Conservation (phyloP, 1,284 basidiomycete species). For the Pseudozyma tsukubaensis region DNA sequence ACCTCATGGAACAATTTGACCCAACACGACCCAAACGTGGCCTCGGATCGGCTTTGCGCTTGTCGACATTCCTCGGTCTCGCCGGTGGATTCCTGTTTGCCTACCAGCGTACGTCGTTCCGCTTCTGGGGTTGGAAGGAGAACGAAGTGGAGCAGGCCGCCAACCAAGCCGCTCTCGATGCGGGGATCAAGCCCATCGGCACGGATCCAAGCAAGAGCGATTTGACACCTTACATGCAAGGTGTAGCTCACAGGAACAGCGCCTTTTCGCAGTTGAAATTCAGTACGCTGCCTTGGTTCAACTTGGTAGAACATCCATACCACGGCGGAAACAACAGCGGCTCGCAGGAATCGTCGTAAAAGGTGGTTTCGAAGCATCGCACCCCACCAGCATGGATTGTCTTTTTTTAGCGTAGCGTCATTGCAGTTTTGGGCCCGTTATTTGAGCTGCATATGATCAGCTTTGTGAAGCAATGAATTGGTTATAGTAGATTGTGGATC, state of each 20-base stretch:
- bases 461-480: too few relatives aligned
- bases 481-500: too few relatives aligned
- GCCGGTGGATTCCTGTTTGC: slow-evolving; percentile 91
- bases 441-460: too few relatives aligned
- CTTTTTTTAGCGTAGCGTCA: neutral
- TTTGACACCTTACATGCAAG: slow-evolving; percentile 88
- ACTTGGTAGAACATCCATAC: slow-evolving; percentile 66
- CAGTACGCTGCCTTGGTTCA: slow-evolving; percentile 68
- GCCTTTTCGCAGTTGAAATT: slow-evolving; percentile 79
- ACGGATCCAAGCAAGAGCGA: slow-evolving; percentile 73
- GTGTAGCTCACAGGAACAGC: slow-evolving; percentile 87
- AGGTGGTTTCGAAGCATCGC: neutral
- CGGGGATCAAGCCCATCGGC: slow-evolving; percentile 50
- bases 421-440: neutral
- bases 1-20: slow-evolving; percentile 69
- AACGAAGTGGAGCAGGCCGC: slow-evolving; percentile 73
- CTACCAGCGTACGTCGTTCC: slow-evolving; percentile 85
- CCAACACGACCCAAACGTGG: slow-evolving; percentile 58
- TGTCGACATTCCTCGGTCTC: slow-evolving; percentile 72
- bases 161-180: slow-evolving; percentile 45
- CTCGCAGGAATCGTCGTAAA: slow-evolving; percentile 38
- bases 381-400: too few relatives aligned
- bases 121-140: slow-evolving; percentile 97
- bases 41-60: slow-evolving; percentile 55
- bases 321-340: slow-evolving; percentile 45